phyloP scores from a whole-genome alignment of 1,284 basidiomycete genomes.

The Ceratobasidium theobromae region DNA sequence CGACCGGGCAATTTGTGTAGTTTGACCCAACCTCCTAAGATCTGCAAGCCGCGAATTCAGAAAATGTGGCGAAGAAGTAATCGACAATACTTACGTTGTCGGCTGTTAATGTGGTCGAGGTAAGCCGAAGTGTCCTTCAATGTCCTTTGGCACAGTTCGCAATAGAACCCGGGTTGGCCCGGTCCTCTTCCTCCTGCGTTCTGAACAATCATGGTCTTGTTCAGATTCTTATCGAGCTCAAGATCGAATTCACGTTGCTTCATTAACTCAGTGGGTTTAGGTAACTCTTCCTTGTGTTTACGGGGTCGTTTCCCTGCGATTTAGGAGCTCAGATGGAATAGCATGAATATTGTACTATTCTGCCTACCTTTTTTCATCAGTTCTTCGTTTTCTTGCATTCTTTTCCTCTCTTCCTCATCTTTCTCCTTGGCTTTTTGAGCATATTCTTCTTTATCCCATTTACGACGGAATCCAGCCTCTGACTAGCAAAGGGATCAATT shows the following conservation, averaged over 20 bases:
- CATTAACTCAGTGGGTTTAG: conserved; percentile 88
- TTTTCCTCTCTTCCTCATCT: conserved; percentile 72
- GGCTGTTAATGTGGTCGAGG: conserved; percentile 93
- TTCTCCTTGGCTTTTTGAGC: conserved; percentile 70
- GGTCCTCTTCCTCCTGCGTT: conserved; percentile 75
- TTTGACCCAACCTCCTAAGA: conserved; percentile 88
- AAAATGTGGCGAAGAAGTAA: not conserved
- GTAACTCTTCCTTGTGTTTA: conserved; percentile 59
- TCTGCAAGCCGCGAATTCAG: conserved; percentile 53
- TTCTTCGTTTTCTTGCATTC: conserved; percentile 84
- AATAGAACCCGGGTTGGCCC: conserved; percentile 89
- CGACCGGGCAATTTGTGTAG: conserved; percentile 86
- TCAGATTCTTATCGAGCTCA: conserved; percentile 87
- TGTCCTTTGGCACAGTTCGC: conserved; percentile 85
- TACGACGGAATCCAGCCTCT: conserved; percentile 51
- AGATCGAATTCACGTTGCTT: conserved; percentile 78
- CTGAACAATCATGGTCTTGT: conserved; percentile 89
- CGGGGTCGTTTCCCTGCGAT: conserved; percentile 76
- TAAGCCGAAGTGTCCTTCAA: conserved; percentile 94
- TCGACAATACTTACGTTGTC: conserved; percentile 70
- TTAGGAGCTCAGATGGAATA: not conserved
- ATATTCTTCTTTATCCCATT: conserved; percentile 87
- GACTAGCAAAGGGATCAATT: conserved; percentile 1
- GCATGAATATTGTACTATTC: not conserved
- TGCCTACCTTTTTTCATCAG: conserved; percentile 73